Evolutionary conservation across 345 rosid species (phyloP).

Genomic region (Euclidium syriacum): DNA sequence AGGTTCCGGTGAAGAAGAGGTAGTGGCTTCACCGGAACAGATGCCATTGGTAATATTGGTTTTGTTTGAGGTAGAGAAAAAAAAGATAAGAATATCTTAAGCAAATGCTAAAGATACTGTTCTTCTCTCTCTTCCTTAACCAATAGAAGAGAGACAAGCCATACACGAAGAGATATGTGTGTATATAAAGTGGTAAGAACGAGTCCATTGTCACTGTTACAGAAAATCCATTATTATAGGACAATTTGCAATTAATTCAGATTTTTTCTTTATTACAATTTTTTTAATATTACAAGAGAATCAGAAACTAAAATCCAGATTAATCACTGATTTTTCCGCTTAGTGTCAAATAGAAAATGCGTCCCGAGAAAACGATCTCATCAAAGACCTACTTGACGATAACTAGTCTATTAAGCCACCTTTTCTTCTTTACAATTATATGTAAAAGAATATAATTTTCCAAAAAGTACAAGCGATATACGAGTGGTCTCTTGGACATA

Average conservation of each 20-base stretch:
- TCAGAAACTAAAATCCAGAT: no score
- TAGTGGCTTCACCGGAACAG: slow-evolving; percentile 18
- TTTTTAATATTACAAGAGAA: no score
- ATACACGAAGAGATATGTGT: not conserved
- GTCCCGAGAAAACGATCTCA: no score
- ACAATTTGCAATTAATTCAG: not conserved
- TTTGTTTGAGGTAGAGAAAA: slow-evolving; percentile 8
- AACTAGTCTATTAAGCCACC: no score
- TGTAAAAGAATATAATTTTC: not conserved
- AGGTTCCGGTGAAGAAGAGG: slow-evolving; percentile 12
- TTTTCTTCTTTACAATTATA: no score
- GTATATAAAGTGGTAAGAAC: not conserved
- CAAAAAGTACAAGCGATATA: not conserved
- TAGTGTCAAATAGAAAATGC: no score
- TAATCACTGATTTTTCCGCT: no score
- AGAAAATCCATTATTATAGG: not conserved
- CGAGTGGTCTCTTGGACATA: not conserved
- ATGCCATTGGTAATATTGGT: slow-evolving; percentile 2
- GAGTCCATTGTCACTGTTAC: not conserved
- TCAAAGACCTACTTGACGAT: not conserved
- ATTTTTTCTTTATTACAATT: not conserved
- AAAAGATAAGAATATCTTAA: slow-evolving; percentile 23
- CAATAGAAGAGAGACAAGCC: slow-evolving; percentile 11
- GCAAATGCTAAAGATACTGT: slow-evolving; percentile 11
- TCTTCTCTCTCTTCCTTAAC: slow-evolving; percentile 9